Base-by-base conservation (phyloP, 768 basidiomycete genomes). In the Thelephora aurantiotincta region DNA sequence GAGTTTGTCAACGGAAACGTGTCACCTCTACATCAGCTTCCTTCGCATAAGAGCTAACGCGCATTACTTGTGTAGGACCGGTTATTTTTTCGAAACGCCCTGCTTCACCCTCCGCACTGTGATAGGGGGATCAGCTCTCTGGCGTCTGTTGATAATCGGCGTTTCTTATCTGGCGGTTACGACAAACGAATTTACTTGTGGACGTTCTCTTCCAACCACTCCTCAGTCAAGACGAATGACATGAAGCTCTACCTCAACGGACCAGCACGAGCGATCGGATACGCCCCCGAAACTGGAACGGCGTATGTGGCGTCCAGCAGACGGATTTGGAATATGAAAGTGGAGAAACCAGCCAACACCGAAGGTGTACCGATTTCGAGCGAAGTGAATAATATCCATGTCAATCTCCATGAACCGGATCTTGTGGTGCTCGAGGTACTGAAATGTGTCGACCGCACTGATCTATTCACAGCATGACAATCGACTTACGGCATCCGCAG, bases 341-440 rank as follows among this genome's bases (percentile, higher is more conserved):
- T 76, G 50, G 61, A 58, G 50, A 64, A 68, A 48, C 55, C 60
- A 41, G 53, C 53, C 30, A 56, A 56, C 43, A 53, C 62, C n/a
- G 51, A 51, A 45, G 52, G 57, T 11, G 59, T 62, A 41, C 59
- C 55, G 16, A 56, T 71, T 50, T 70, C 64, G 33, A 67, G 69
- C 48, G 55, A 50, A 11, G 58, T 73, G 20, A 58, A 64, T 48
- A 72, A 74, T 45, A 65, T 75, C 45, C 72, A 75, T 53, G 55
- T 68, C 20, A 66, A 72, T 50, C 69, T 68, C 35, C 38, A 41
- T 16, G 18, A 18, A 14, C 38, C 38, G 38, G 58, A 65, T 47
- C 51, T 77, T 47, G 64, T 68, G 16, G 58, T 72, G 36, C 58
- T 75, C 19, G 73, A 78, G 66, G 74, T 69, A 52, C n/a, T n/a